Evolutionary conservation across 306 rosid species (phyloP), one percentile per base, ranked within the genome.

Genomic region (Inga laurina): DNA sequence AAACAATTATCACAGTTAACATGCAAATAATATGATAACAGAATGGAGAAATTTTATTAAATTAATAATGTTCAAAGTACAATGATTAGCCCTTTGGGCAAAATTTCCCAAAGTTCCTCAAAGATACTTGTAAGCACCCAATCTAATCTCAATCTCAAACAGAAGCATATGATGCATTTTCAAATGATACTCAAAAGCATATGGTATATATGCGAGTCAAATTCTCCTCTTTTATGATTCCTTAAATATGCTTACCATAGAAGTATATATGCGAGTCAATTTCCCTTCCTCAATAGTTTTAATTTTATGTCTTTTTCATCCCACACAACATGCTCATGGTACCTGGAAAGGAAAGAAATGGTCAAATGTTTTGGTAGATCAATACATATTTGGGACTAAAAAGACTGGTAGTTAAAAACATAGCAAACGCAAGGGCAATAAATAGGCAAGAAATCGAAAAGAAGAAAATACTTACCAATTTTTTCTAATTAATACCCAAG

Each of bases 321-420:
- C 99, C 99, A 92, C 82, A 96, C 97, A 46, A 96, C 86, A 85
- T 89, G 99, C 76, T 94, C 98, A 52, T 86, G 90, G 74, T 94
- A 94, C 99, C 99, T 94, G 69, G 81, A 75, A 77, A 46, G 75
- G 75, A 75, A 70, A 83, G 84, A 72, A 82, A 82, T 79, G 67
- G 72, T 35, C 81, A 68, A 45, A 74, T 46, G 51, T 61, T 61
- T 57, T 54, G 16, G 68, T 48, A 70, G 57, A 80, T 77, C 61
- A 74, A 30, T 62, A 30, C 62, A 18, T 51, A 54, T 72, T 27
- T 49, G 32, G 22, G 70, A 10, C 30, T 71, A 11, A 27, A 56
- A n/a, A 0, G 30, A 27, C 1, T 27, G 77, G 44, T 45, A 49
- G 44, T 48, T 81, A 46, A 73, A 73, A 74, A 43, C 35, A 74